phyloP scores from a whole-genome alignment of 208 protist genomes.

The Herpetomonas muscarum region DNA sequence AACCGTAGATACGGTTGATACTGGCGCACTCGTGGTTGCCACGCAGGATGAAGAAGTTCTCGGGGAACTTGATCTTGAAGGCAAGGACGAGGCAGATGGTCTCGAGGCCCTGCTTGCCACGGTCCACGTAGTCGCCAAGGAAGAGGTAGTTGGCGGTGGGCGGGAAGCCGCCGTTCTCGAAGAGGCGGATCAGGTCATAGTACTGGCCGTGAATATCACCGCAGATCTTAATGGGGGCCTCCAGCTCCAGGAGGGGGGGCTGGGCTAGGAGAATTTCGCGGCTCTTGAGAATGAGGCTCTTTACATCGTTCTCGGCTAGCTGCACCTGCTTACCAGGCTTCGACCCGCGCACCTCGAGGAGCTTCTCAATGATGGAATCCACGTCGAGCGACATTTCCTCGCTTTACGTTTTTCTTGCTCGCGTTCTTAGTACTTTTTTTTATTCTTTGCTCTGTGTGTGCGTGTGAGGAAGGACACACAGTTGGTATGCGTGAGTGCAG shows the following conservation, averaged over 20 bases:
- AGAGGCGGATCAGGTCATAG: slow-evolving; percentile 99
- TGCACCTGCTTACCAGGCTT: slow-evolving; percentile 88
- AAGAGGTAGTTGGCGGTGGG: slow-evolving; percentile 99
- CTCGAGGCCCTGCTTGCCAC: slow-evolving; percentile 98
- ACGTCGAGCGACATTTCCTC: slow-evolving; percentile 81
- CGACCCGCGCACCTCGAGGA: slow-evolving; percentile 86
- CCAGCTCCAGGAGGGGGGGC: slow-evolving; percentile 83
- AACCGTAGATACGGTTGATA: slow-evolving; percentile 99
- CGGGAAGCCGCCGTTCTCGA: slow-evolving; percentile 99
- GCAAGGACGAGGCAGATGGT: slow-evolving; percentile 97
- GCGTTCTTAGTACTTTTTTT: slow-evolving; percentile 5
- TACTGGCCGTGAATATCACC: slow-evolving; percentile 99
- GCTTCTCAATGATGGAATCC: slow-evolving; percentile 90
- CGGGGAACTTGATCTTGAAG: slow-evolving; percentile 99
- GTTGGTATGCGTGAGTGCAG: too few species aligned
- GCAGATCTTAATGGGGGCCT: slow-evolving; percentile 93
- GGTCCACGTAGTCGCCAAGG: slow-evolving; percentile 99
- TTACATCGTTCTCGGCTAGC: slow-evolving; percentile 87
- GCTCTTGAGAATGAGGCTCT: slow-evolving; percentile 72
- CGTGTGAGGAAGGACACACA: background rate
- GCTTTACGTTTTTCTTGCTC: background rate
- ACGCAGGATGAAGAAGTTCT: slow-evolving; percentile 99
- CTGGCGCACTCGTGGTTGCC: slow-evolving; percentile 99
- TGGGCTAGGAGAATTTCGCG: slow-evolving; percentile 87
- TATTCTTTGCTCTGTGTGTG: slow-evolving; percentile 8